phyloP scores from a whole-genome alignment of 768 basidiomycete genomes.

The Boletus coccyginus region DNA sequence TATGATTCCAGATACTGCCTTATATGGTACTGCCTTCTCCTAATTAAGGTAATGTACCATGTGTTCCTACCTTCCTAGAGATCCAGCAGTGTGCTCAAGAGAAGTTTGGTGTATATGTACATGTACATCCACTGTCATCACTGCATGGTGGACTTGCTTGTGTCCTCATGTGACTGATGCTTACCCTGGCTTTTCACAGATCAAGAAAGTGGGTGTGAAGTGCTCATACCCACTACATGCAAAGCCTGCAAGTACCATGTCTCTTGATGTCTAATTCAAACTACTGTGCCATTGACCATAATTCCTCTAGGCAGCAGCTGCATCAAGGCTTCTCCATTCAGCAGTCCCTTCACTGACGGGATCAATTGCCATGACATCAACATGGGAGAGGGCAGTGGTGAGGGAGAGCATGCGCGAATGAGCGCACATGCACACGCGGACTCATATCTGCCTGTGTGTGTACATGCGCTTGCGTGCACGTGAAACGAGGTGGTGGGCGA shows the following conservation, averaged over 20 bases:
- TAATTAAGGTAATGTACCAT: too few species aligned
- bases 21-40: too few species aligned
- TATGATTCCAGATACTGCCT: too few species aligned
- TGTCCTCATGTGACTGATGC: background rate
- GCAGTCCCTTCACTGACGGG: conserved; percentile 15
- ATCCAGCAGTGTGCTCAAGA: too few species aligned
- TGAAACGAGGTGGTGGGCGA: too few species aligned
- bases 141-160: conserved; percentile 19
- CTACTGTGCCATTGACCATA: background rate
- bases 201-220: conserved; percentile 18
- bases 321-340: conserved; percentile 21
- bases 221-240: conserved; percentile 36
- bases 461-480: too few species aligned
- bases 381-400: conserved; percentile 17
- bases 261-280: background rate
- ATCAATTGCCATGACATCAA: conserved; percentile 34
- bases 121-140: conserved; percentile 12
- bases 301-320: conserved; percentile 35
- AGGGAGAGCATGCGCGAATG: too few species aligned
- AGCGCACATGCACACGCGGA: too few species aligned
- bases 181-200: conserved; percentile 13
- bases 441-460: too few species aligned
- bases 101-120: too few species aligned
- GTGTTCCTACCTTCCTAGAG: too few species aligned
- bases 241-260: conserved; percentile 21